Evolutionary conservation across 805 yeast species (phyloP).

Genomic region (Saturnispora saitoi): DNA sequence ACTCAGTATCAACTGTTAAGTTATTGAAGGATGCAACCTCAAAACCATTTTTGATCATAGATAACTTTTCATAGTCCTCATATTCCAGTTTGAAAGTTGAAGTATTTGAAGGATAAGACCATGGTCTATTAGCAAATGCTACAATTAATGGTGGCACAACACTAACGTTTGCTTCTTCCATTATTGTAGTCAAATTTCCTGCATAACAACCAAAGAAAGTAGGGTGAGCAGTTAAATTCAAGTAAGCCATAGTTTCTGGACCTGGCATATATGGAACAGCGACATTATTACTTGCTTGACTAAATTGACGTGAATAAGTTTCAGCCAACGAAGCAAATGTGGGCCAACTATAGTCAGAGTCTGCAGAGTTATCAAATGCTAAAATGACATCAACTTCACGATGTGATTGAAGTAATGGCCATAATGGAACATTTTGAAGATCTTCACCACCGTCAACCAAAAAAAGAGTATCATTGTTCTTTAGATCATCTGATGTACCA

Average conservation of each 20-base stretch:
- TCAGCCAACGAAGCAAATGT: constrained; percentile 51
- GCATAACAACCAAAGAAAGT: constrained; percentile 80
- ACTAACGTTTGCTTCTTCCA: constrained; percentile 30
- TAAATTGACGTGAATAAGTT: constrained; percentile 54
- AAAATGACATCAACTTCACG: constrained; percentile 56
- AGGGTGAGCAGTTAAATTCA: constrained; percentile 59
- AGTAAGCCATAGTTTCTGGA: constrained; percentile 44
- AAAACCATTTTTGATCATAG: constrained; percentile 66
- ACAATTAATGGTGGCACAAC: constrained; percentile 63
- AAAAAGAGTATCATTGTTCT: constrained; percentile 35
- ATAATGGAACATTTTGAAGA: constrained; percentile 58
- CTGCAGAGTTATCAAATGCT: constrained; percentile 62
- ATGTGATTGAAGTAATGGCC: constrained; percentile 54
- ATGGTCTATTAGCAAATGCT: constrained; percentile 69
- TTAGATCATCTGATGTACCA: constrained; percentile 32
- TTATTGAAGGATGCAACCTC: constrained; percentile 60
- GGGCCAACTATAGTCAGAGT: constrained; percentile 55
- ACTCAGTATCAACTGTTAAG: constrained; percentile 57
- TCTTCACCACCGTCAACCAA: constrained; percentile 81
- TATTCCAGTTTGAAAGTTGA: constrained; percentile 64
- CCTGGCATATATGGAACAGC: constrained; percentile 81
- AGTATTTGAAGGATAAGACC: constrained; percentile 58
- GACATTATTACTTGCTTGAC: constrained; percentile 43
- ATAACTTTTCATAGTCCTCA: constrained; percentile 43
- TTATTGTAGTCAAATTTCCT: constrained; percentile 46